A percentile compares a stretch with the other conserved stretches of the same genome.
Evolutionary conservation across 192 early-diverging fungal genomes (phyloP).

Genomic region (Chytriomyces hyalinus): DNA sequence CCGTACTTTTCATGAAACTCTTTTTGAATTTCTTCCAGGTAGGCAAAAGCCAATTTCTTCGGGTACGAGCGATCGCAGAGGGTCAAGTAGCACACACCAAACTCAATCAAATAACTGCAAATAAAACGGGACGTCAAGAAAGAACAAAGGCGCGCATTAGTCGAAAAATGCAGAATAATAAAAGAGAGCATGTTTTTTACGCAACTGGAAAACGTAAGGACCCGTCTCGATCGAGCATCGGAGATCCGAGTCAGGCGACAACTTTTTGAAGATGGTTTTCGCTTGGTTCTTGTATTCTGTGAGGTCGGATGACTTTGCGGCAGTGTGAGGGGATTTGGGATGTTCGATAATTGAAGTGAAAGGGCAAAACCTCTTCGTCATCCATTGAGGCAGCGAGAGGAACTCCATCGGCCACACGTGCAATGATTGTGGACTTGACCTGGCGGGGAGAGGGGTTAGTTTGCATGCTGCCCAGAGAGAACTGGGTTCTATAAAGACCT

Average conservation of each 20-base stretch:
- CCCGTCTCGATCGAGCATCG: slow-evolving; percentile 94
- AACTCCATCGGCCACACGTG: slow-evolving; percentile 89
- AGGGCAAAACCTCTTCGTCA: slow-evolving; percentile 76
- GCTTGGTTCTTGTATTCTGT: slow-evolving; percentile 93
- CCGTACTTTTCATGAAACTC: slow-evolving; percentile 96
- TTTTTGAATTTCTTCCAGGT: slow-evolving; percentile 91
- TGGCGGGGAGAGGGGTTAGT: background rate
- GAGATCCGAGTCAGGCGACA: slow-evolving; percentile 83
- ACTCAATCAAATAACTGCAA: slow-evolving; percentile 87
- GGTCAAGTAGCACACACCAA: slow-evolving; percentile 91
- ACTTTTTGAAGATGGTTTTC: slow-evolving; percentile 82
- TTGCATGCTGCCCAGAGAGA: background rate
- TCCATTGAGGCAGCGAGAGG: slow-evolving; percentile 96
- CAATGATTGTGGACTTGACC: slow-evolving; percentile 95
- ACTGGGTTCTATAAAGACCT: too few relatives aligned
- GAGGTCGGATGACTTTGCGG: slow-evolving; percentile 63
- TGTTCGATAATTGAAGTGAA: background rate
- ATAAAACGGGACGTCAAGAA: background rate
- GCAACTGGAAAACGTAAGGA: slow-evolving; percentile 83
- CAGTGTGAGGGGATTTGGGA: background rate
- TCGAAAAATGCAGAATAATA: slow-evolving; percentile 3
- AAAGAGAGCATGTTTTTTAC: background rate
- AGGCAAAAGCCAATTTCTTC: slow-evolving; percentile 86
- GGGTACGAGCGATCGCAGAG: slow-evolving; percentile 94
- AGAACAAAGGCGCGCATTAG: background rate